A percentile compares a stretch with the other conserved stretches of the same genome.
These are phyloP conservation scores for Mortierella polycephala DNA, from an alignment of 371 early-diverging fungal genomes.

Conservation along the genomic window DNA sequence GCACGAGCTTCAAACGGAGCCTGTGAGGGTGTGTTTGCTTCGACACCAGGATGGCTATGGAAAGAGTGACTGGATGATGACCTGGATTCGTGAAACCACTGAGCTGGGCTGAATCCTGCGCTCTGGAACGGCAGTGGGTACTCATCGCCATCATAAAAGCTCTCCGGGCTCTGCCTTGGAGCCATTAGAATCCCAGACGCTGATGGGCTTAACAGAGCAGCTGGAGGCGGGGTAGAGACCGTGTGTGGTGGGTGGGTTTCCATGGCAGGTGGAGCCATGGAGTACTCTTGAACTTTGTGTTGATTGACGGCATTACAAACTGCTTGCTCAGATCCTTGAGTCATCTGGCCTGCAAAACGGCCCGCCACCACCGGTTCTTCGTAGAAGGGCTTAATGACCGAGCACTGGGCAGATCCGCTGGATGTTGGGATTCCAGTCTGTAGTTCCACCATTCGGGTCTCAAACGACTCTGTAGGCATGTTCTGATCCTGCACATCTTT, in stretches of 20 bases:
- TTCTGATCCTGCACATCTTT: background rate
- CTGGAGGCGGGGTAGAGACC: background rate
- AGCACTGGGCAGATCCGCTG: background rate
- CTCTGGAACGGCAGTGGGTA: background rate
- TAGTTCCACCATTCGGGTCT: conserved; percentile 3
- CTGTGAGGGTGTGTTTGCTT: background rate
- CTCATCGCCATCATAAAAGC: background rate
- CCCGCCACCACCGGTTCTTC: background rate
- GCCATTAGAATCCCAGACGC: background rate
- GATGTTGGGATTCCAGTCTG: background rate
- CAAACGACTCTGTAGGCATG: conserved; percentile 8
- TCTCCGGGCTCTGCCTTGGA: background rate
- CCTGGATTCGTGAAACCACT: background rate
- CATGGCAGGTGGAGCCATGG: background rate
- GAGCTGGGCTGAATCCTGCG: background rate
- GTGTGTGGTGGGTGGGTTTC: background rate
- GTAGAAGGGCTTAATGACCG: background rate
- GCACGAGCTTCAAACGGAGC: background rate
- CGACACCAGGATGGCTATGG: background rate
- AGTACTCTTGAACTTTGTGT: too few relatives aligned
- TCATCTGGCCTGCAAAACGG: too few relatives aligned
- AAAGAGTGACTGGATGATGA: background rate
- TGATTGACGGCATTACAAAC: too few relatives aligned
- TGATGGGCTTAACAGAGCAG: background rate
- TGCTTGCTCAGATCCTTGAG: too few relatives aligned